Percentiles rank a stretch among this genome's conserved stretches.
Conservation (phyloP, 805 yeast species). For the Suhomyces pyralidae region DNA sequence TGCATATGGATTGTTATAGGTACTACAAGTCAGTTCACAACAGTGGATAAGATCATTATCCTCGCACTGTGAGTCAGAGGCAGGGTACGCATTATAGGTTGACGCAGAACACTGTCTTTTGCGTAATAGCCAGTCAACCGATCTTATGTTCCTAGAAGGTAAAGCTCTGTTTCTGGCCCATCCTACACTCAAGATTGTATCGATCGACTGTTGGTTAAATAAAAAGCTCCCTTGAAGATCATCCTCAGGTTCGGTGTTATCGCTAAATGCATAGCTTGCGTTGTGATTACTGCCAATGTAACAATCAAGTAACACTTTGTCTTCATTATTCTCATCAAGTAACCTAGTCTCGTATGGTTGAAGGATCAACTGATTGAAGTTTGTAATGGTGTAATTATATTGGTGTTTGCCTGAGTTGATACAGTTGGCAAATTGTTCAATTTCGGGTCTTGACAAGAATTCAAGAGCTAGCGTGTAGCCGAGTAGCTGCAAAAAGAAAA, state of each 20-base stretch:
- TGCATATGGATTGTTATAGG: not conserved
- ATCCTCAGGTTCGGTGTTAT: not conserved
- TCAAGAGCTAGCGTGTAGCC: not conserved
- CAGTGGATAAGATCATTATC: not conserved
- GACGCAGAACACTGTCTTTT: not conserved
- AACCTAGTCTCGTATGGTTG: not conserved
- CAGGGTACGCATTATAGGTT: not conserved
- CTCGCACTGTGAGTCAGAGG: not conserved
- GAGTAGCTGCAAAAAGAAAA: not conserved
- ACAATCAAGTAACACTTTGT: not conserved
- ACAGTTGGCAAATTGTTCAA: not conserved
- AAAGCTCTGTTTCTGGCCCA: not conserved
- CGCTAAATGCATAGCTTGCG: not conserved
- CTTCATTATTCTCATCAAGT: not conserved
- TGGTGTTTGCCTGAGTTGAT: not conserved
- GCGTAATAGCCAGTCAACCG: not conserved
- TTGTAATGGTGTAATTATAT: not conserved
- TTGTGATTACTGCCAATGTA: not conserved
- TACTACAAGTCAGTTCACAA: not conserved
- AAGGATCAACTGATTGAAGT: not conserved
- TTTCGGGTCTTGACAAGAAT: not conserved
- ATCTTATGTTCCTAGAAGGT: not conserved
- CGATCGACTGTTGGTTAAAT: not conserved
- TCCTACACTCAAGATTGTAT: not conserved
- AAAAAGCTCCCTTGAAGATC: not conserved